Evolutionary conservation across 108 stramenopile genomes (phyloP), one percentile per base, ranked within the genome.

Genomic region (Pseudonitzschia pungens): DNA sequence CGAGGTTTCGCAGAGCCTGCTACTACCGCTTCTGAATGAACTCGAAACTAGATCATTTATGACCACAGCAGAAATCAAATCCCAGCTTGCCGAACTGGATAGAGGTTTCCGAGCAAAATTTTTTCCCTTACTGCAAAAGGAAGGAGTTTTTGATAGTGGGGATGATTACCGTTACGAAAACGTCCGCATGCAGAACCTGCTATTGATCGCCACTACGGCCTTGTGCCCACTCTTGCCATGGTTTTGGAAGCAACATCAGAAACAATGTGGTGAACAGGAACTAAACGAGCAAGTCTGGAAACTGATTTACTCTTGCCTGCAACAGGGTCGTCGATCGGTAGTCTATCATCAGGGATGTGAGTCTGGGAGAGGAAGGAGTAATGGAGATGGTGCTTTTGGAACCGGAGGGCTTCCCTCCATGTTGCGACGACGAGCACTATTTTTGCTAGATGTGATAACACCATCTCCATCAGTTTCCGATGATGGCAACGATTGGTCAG

Each of bases 371-470:
- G 60, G 60, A 0, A 21, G 32, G n/a, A 11, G 29, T 40, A 15
- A 71, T 33, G 69, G 51, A 15, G 32, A 27, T 29, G 70, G 71
- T 43, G 65, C 53, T 41, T 27, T 66, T 24, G 54, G 54, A 72
- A 21, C 68, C 48, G 54, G 72, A 68, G 51, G 57, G 75, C 50
- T 41, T 72, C 14, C 85, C 50, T 54, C 75, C 58, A 82, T 89
- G 6, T 59, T 92, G 14, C 85, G 91, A 28, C 75, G 88, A 65
- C 79, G 91, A 54, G 89, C 79, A 4, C 62, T 86, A 32, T 87
- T 87, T 68, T 56, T 86, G n/a, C 29, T 92, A 59, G 70, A 84
- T 33, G 21, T 83, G 12, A 67, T 92, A 54, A 65, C 83, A 10
- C 70, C 84, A 50, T 21, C 73, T 44, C 68, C 73, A 55, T 31